Percentiles rank a stretch among this genome's conserved stretches.
Evolutionary conservation across 441 rosid species (phyloP).

Genomic region (Corymbia citriodora): DNA sequence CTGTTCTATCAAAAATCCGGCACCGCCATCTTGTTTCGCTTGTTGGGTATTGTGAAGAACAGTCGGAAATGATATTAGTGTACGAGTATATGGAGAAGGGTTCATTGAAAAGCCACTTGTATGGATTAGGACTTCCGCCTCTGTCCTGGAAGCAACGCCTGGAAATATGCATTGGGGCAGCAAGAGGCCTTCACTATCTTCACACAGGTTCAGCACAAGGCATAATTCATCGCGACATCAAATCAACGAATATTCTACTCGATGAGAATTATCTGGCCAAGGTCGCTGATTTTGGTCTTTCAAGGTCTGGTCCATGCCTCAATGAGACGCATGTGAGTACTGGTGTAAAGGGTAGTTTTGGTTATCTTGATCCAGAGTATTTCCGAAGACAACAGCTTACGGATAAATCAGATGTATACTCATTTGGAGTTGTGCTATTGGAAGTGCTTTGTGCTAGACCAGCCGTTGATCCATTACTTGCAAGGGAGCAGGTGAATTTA

Average conservation of each 20-base stretch:
- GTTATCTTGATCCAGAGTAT: constrained; percentile 90
- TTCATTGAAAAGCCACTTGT: constrained; percentile 69
- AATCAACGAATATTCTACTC: constrained; percentile 79
- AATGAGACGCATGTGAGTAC: constrained; percentile 89
- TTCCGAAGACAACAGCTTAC: constrained; percentile 89
- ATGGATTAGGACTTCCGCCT: constrained; percentile 41
- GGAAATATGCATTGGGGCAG: constrained; percentile 82
- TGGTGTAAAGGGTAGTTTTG: constrained; percentile 89
- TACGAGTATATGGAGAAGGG: constrained; percentile 93
- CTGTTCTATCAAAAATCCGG: constrained; percentile 68
- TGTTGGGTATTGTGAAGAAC: constrained; percentile 86
- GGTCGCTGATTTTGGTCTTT: constrained; percentile 95
- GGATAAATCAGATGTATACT: constrained; percentile 85
- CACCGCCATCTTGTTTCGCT: constrained; percentile 88
- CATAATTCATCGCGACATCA: constrained; percentile 88
- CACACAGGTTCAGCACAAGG: constrained; percentile 93
- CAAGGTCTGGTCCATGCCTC: constrained; percentile 83
- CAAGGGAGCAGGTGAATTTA: constrained; percentile 69
- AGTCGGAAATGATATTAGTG: constrained; percentile 83
- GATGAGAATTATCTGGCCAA: constrained; percentile 64
- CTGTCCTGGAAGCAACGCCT: constrained; percentile 87
- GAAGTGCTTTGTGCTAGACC: constrained; percentile 92
- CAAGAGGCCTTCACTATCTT: constrained; percentile 88
- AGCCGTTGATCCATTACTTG: constrained; percentile 77
- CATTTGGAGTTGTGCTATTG: constrained; percentile 76